phyloP scores from a whole-genome alignment of 345 rosid genomes.

The Syzygium oleosum region DNA sequence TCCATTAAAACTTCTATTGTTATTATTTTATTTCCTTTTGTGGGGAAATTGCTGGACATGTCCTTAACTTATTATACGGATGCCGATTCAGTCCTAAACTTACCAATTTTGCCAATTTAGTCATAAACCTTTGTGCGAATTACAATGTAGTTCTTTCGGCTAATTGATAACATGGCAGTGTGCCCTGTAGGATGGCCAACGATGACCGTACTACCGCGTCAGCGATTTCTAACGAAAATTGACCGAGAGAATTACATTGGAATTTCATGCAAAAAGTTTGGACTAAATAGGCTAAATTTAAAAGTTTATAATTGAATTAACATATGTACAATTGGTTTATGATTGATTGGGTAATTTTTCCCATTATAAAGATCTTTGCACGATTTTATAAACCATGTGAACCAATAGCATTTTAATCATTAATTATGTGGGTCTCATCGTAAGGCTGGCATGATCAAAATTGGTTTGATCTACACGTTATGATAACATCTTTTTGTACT shows the following conservation, averaged over 20 bases:
- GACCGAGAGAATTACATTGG: background rate
- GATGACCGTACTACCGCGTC: background rate
- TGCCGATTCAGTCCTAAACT: background rate
- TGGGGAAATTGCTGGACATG: background rate
- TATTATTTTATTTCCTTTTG: background rate
- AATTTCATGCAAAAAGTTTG: background rate
- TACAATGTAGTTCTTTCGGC: rapidly evolving
- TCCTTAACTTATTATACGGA: background rate
- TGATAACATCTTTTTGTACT: background rate
- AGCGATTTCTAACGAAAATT: background rate
- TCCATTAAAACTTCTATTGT: background rate
- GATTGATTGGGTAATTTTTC: background rate
- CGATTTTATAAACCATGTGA: background rate
- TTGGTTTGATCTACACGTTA: background rate
- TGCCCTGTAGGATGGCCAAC: background rate
- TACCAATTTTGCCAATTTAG: background rate
- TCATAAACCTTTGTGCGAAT: background rate
- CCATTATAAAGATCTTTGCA: background rate
- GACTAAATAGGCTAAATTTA: background rate
- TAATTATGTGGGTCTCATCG: background rate
- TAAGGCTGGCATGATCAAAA: background rate
- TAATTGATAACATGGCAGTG: background rate
- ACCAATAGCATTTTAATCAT: background rate
- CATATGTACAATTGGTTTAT: background rate
- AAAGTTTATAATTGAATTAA: background rate